Evolutionary conservation across 108 stramenopile species (phyloP), one percentile per base, ranked within the genome.

Genomic region (Parietichytrium sp.): DNA sequence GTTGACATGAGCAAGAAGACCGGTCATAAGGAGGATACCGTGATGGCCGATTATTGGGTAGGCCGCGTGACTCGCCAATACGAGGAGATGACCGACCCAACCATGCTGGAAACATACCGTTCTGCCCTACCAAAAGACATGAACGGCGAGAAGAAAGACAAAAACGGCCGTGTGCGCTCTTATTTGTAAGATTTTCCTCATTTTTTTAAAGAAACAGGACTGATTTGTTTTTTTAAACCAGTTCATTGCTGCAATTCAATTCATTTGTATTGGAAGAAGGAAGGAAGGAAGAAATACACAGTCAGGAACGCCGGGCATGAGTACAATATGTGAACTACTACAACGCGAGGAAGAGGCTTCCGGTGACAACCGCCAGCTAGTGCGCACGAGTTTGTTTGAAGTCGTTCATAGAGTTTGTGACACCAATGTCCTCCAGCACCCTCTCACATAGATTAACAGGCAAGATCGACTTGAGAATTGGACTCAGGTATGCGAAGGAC

Each of bases 401-500:
- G 48, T 82, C 48, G 50, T 84, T 81, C 86, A 86, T 86, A 27
- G 55, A 52, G 27, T 23, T 31, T 15, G 49, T 47, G 8, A 84
- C 48, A 20, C 84, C 86, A 18, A 86, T 38, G 29, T 82, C 47
- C 30, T 86, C 83, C 30, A 78, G 48, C 49, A 48, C 29, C 31
- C 29, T 47, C 30, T 84, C 84, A 30, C 23, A 50, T 18, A 79
- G 31, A 15, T 27, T 29, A 42, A 33, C 48, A 38, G 86, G 86
- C 20, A 84, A 4, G 79, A 81, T 13, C 7, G n/a, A 49, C 13
- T 84, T 49, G 27, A 84, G 13, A 27, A 84, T 29, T 31, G 49
- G 20, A 15, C 49, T 38, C 27, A 48, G 15, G 77, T 79, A 81
- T 15, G 52, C 81, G 12, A 77, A n/a, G 6, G 51, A 23, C 10